Base-by-base conservation (phyloP, 1,139 yeast genomes). In the Lodderomyces jiufengensis region DNA sequence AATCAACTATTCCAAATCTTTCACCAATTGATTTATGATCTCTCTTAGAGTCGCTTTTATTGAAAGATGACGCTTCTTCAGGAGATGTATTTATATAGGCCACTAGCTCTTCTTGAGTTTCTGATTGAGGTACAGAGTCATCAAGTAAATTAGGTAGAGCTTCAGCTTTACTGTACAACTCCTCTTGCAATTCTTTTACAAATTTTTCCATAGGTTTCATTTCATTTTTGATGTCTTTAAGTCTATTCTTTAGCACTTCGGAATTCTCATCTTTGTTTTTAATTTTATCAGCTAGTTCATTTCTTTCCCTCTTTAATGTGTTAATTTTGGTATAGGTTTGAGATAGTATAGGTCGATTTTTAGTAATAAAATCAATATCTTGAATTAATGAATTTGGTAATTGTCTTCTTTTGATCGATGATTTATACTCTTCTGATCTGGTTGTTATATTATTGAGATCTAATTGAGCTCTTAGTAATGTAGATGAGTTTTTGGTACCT, bases 1-100 rank as follows among this genome's bases (percentile, higher is more conserved):
- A 73, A 44, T 94, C 94, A 31, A 88, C 61, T 16, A 92, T 61
- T 0, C 78, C 78, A 13, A 84, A 65, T 13, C 60, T 55, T 36
- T 70, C 77, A 25, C 84, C 87, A 12, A 94, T 80, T 2, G 55
- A 57, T 36, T 80, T 76, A 52, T 94, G 98, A 48, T 83, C 88
- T 11, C 58, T 53, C 2, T 33, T 32, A 9, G 45, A 14, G 5
- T 29, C 30, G 8, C 23, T 16, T 9, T 9, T 11, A 6, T 20
- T 21, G 6, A 26, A 26, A 2, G 41, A 29, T 20, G 43, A 43
- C 4, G 57, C 57, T 14, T 55, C 63, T 23, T 55, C 54, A 16
- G 62, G 48, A 0, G 36, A 26, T 24, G 71, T 62, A 42, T 82
- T 79, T 27, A 83, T 60, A 55, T 73, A 73, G 43, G 66, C 60